These are phyloP conservation scores for Podospora pseudopauciseta DNA, from an alignment of 495 filamentous ascomycete species.

Conservation along the genomic window DNA sequence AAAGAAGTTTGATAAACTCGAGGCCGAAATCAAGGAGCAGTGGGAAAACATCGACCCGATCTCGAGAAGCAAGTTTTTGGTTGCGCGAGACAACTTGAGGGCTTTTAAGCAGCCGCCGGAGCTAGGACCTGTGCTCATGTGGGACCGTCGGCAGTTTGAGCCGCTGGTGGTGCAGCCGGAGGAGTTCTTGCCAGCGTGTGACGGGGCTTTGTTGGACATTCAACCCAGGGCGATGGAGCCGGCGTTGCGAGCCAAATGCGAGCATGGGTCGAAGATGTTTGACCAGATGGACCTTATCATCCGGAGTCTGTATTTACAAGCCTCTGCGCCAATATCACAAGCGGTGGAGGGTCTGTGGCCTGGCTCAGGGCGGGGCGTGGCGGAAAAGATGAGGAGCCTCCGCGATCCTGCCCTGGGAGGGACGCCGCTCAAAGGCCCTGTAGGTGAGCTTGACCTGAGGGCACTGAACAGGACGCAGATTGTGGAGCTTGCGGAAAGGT, in stretches of 20 bases:
- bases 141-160: constrained; percentile 59
- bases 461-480: constrained; percentile 44
- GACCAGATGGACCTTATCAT: constrained; percentile 41
- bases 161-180: constrained; percentile 43
- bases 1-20: background rate
- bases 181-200: constrained; percentile 53
- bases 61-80: constrained; percentile 24
- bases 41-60: constrained; percentile 22
- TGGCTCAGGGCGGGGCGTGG: constrained; percentile 43
- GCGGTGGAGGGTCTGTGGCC: constrained; percentile 31
- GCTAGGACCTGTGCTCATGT: constrained; percentile 45
- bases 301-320: constrained; percentile 20
- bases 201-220: constrained; percentile 42
- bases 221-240: constrained; percentile 39
- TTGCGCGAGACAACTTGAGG: constrained; percentile 47
- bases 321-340: constrained; percentile 21
- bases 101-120: constrained; percentile 38
- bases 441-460: constrained; percentile 37
- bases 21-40: constrained; percentile 14
- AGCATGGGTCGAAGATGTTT: constrained; percentile 28
- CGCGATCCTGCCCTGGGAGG: constrained; percentile 42
- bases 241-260: constrained; percentile 37
- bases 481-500: constrained; percentile 49
- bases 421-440: constrained; percentile 21
- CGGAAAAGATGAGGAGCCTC: constrained; percentile 38